Evolutionary conservation across 2,329 filamentous ascomycete genomes (phyloP).

Genomic region (Lizonia empirigonia): DNA sequence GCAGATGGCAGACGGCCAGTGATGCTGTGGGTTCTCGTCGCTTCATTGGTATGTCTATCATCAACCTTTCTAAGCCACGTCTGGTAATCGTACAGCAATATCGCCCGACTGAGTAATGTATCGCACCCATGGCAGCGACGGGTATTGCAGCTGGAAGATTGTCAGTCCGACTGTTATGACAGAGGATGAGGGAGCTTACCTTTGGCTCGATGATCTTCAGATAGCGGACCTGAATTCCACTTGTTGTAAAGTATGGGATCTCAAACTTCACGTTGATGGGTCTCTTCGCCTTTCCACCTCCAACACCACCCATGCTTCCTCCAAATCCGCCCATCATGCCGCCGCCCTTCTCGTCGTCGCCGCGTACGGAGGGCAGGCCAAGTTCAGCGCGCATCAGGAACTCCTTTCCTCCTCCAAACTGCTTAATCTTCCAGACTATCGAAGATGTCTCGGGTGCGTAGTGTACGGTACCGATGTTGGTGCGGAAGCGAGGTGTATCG

Average conservation of each 20-base stretch:
- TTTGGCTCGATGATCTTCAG: slow-evolving; percentile 99
- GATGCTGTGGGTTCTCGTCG: slow-evolving; percentile 14
- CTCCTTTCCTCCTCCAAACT: slow-evolving; percentile 97
- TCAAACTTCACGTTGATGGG: slow-evolving; percentile 99
- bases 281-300: slow-evolving; percentile 82
- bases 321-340: slow-evolving; percentile 98
- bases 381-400: slow-evolving; percentile 98
- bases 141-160: slow-evolving; percentile 84
- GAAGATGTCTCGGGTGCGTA: slow-evolving; percentile 97
- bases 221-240: slow-evolving; percentile 97
- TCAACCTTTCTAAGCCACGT: slow-evolving; percentile 66
- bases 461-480: slow-evolving; percentile 95
- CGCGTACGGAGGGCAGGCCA: slow-evolving; percentile 89
- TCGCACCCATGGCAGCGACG: slow-evolving; percentile 93
- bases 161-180: slow-evolving; percentile 10
- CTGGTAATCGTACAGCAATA: slow-evolving; percentile 93
- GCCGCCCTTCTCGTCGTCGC: slow-evolving; percentile 92
- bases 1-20: neutral
- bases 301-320: slow-evolving; percentile 92
- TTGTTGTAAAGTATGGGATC: slow-evolving; percentile 99
- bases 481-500: slow-evolving; percentile 93
- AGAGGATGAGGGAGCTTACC: slow-evolving; percentile 62
- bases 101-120: slow-evolving; percentile 99
- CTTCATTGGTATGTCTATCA: slow-evolving; percentile 25
- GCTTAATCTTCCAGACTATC: slow-evolving; percentile 99